Evolutionary conservation across 495 filamentous ascomycete genomes (phyloP).

Genomic region (Filosporella fistucella): DNA sequence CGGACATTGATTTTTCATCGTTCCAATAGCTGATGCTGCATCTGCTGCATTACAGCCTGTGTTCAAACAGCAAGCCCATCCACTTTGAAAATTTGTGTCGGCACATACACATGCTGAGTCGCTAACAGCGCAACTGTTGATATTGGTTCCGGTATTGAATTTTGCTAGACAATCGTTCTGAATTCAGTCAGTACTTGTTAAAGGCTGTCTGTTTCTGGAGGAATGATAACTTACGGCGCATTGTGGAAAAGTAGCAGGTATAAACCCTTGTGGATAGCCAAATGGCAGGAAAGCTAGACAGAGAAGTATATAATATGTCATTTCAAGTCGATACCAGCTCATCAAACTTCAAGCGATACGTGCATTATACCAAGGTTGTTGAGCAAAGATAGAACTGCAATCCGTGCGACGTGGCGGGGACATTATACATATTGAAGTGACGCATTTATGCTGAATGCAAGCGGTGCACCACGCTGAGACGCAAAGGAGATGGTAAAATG

Average conservation of each 20-base stretch:
- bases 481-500: too few species aligned
- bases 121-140: background rate
- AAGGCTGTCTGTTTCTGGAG: background rate
- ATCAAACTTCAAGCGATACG: too few species aligned
- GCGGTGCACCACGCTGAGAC: too few species aligned
- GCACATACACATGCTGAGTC: background rate
- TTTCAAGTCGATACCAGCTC: too few species aligned
- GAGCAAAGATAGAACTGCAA: too few species aligned
- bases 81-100: slow-evolving; percentile 2
- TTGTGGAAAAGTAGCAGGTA: background rate
- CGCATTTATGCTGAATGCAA: too few species aligned
- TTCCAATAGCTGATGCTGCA: background rate
- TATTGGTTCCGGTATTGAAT: background rate
- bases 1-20: background rate
- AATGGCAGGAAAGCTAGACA: background rate
- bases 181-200: background rate
- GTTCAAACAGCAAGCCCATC: background rate
- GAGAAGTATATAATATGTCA: background rate
- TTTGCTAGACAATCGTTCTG: background rate
- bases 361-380: too few species aligned
- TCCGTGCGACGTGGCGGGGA: too few species aligned
- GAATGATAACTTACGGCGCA: background rate
- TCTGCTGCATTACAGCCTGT: background rate
- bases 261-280: background rate
- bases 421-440: too few species aligned